Evolutionary conservation across 129 eudicot species (phyloP), one percentile per base, ranked within the genome.

Genomic region (Tagetes erecta): DNA sequence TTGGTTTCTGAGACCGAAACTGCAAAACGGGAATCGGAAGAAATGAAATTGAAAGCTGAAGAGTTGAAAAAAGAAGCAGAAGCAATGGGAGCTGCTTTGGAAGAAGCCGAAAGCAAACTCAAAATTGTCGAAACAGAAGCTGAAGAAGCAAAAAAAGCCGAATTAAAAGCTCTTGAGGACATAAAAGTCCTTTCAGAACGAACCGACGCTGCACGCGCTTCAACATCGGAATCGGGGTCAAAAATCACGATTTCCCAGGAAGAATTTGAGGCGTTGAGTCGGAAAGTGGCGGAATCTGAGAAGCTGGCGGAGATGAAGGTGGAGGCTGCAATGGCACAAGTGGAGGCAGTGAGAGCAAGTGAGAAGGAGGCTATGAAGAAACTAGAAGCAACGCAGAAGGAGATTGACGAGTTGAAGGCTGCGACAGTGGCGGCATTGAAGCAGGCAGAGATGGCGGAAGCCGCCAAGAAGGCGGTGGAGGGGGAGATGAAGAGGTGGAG

Each of bases 271-370:
- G 83, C 95, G 5, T 68, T 95, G 71, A 88, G 92, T 69, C 64
- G 90, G 14, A 95, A 91, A 62, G 97, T 85, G 35, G 92, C 79
- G 67, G 99, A 88, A 75, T 87, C 97, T 0, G 92, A 85, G 38
- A 88, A 85, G 64, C 62, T 95, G 10, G 83, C 97, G 6, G 89
- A 73, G 6, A 83, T 95, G 87, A 95, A 84, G 74, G 96, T 95
- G 38, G 96, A 80, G 6, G 99, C 99, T 12, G 99, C 99, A 8
- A 75, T 87, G 84, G 97, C 99, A 31, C 99, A 91, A 70, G 97
- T 82, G 66, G 99, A 91, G 62, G 97, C 99, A 6, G 96, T 91
- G 77, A 88, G 79, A 71, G 96, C 99, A 0, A 91, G 97, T 44
- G 97, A 95, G 80, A 81, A 88, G 47, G 99, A 95, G 77, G 94